Evolutionary conservation across 768 basidiomycete species (phyloP).

Genomic region (Suillus paluster): DNA sequence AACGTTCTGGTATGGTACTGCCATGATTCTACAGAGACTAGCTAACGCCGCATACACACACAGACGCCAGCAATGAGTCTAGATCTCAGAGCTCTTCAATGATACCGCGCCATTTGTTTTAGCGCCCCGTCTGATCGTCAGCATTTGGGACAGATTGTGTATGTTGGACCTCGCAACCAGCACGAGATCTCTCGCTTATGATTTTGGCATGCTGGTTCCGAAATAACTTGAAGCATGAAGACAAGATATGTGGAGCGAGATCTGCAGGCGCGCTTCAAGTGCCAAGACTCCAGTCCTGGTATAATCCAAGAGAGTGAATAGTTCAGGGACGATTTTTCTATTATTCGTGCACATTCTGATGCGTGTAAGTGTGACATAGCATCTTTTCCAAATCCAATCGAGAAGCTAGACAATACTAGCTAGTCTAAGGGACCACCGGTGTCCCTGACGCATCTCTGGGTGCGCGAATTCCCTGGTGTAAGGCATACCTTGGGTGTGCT

Average conservation of each 20-base stretch:
- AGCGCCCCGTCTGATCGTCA: neutral
- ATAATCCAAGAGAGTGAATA: neutral
- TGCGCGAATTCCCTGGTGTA: too few species aligned
- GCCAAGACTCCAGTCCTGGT: neutral
- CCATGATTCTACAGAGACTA: neutral
- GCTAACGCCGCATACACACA: neutral
- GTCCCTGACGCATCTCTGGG: too few species aligned
- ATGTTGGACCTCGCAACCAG: neutral
- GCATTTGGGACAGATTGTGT: neutral
- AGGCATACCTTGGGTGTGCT: too few species aligned
- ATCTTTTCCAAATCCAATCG: too few species aligned
- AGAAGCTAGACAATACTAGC: too few species aligned
- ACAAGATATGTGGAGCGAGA: neutral
- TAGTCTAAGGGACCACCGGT: too few species aligned
- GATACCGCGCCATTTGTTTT: neutral
- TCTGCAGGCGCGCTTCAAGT: neutral
- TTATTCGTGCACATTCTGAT: neutral
- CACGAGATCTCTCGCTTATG: neutral
- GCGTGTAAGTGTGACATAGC: neutral
- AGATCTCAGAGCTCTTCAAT: neutral
- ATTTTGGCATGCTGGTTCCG: neutral
- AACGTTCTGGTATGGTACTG: neutral
- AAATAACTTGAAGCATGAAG: too few species aligned
- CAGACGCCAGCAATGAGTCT: neutral
- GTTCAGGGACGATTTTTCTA: neutral